Evolutionary conservation across 306 rosid species (phyloP).

Genomic region (Purshia tridentata): DNA sequence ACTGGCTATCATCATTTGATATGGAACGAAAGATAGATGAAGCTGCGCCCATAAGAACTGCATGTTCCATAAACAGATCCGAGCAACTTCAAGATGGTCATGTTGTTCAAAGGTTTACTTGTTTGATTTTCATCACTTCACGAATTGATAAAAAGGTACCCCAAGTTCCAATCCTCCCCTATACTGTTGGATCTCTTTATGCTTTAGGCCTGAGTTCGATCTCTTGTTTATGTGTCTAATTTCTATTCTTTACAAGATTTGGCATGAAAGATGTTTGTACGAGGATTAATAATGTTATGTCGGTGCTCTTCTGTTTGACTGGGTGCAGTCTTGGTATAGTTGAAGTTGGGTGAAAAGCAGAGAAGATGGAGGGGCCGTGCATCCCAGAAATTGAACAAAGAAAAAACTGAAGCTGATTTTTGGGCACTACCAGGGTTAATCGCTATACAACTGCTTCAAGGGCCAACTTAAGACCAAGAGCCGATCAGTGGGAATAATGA

Average conservation of each 20-base stretch:
- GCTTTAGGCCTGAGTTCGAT: background rate
- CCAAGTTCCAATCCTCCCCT: background rate
- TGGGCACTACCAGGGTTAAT: background rate
- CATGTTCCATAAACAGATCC: background rate
- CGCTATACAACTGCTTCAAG: background rate
- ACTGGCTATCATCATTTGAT: background rate
- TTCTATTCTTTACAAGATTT: background rate
- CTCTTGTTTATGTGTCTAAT: background rate
- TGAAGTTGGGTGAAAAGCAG: conserved; percentile 6
- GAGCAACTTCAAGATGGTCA: conserved; percentile 1
- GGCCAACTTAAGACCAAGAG: background rate
- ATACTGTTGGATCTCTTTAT: background rate
- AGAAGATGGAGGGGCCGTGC: conserved; percentile 1
- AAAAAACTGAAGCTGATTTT: background rate
- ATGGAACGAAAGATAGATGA: background rate
- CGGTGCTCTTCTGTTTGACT: background rate
- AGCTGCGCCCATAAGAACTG: background rate
- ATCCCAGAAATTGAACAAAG: background rate
- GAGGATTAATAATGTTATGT: background rate
- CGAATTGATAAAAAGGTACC: conserved; percentile 1
- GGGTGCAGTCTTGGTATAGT: conserved; percentile 6
- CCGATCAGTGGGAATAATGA: too few species aligned
- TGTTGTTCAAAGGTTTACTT: background rate
- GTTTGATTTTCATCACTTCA: background rate
- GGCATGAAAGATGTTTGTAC: background rate